Evolutionary conservation across 768 basidiomycete species (phyloP).

Genomic region (Paxillus involutus): DNA sequence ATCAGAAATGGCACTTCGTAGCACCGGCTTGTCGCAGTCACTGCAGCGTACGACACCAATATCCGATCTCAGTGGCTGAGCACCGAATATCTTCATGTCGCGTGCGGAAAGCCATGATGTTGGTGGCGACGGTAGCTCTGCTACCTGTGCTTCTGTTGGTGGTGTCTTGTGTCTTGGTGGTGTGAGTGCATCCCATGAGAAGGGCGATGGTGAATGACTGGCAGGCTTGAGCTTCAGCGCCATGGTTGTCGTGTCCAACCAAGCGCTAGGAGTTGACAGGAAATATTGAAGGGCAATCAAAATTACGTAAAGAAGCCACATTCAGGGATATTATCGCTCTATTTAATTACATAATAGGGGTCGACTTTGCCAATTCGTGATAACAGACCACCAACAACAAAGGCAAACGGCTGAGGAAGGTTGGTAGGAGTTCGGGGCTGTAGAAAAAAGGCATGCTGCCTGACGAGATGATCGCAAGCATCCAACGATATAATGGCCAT

Average conservation of each 20-base stretch:
- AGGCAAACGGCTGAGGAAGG: too few species aligned
- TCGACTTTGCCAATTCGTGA: too few species aligned
- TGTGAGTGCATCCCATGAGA: constrained; percentile 58
- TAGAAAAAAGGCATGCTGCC: too few species aligned
- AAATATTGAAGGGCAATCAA: background rate
- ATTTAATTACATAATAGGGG: too few species aligned
- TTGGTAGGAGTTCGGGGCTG: too few species aligned
- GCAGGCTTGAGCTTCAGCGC: constrained; percentile 43
- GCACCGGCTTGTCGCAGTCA: constrained; percentile 79
- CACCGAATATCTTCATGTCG: constrained; percentile 88
- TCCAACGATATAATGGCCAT: too few species aligned
- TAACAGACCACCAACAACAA: too few species aligned
- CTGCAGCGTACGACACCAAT: constrained; percentile 69
- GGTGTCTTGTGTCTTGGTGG: constrained; percentile 30
- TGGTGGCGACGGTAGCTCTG: constrained; percentile 65
- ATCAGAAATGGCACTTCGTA: constrained; percentile 71
- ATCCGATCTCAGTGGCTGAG: constrained; percentile 70
- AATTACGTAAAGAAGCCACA: constrained; percentile 19
- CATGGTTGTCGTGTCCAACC: constrained; percentile 27
- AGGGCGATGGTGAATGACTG: constrained; percentile 50
- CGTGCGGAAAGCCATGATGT: constrained; percentile 82
- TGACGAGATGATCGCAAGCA: too few species aligned
- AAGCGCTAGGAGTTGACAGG: background rate
- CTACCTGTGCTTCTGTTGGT: constrained; percentile 34
- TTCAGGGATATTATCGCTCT: too few species aligned